Evolutionary conservation across 768 basidiomycete species (phyloP), one percentile per base, ranked within the genome.

Genomic region (Kwoniella mangroviensis): DNA sequence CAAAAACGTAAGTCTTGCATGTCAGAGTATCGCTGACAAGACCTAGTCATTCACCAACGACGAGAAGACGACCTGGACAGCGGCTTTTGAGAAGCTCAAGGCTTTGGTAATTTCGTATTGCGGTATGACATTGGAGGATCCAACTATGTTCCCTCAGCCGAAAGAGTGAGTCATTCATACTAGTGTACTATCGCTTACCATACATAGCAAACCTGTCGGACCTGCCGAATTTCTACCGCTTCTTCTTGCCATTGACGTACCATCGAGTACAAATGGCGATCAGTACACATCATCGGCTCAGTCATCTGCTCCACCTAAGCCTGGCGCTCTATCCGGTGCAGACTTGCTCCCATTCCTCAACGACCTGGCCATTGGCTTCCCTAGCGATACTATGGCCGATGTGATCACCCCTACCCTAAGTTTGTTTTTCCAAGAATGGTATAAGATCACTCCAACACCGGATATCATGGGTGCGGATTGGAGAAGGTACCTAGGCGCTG

Each of bases 101-200:
- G 87, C 91, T 67, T 86, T 97, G 17, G 83, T 98, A 60, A 88
- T 98, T 73, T 93, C 91, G 67, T 97, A 97, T 84, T 88, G 90
- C 12, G 95, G 94, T 5, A 86, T 98, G 58, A 91, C 88, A 24
- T 85, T 99, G 11, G 93, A 95, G 83, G 94, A 95, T 69, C 92
- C 95, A 1, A 90, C 89, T 49, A 95, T 98, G 91, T 98, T 99
- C 74, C 92, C 93, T 58, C 93, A 97, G 74, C 95, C 94, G 11
- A 65, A 83, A 63, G 87, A 88, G 94, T 92, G 82, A 69, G 88
- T 85, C 17, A 40, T 21, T 26, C 57, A 42, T 22, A 17, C 49
- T 52, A 3, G 15, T 34, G 45, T 13, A 43, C 34, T 19, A 42
- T n/a, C 5, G 63, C 67, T 58, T 26, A 56, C 42, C 21, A 12